These are phyloP conservation scores for Ceratobasidium sp. DNA, from an alignment of 1,284 basidiomycete species.

Conservation along the genomic window DNA sequence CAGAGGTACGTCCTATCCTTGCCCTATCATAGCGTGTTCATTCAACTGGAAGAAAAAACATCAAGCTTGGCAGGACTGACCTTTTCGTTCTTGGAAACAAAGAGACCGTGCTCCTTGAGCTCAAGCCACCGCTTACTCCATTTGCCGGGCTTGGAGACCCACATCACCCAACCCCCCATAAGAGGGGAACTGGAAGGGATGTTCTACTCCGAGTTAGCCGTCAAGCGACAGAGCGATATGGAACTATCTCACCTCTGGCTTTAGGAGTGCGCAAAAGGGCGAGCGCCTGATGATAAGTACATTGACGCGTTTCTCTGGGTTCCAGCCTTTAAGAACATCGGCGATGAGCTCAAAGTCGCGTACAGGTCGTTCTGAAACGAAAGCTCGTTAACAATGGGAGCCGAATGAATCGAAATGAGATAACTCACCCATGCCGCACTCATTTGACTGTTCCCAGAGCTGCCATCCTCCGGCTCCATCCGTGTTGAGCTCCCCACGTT, in stretches of 20 bases:
- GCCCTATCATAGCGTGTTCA: slow-evolving; percentile 57
- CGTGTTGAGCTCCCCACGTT: slow-evolving; percentile 56
- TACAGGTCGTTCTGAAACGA: slow-evolving; percentile 74
- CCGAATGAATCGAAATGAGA: slow-evolving; percentile 7
- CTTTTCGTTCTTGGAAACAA: slow-evolving; percentile 83
- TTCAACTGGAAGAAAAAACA: slow-evolving; percentile 3
- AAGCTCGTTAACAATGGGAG: slow-evolving; percentile 22
- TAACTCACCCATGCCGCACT: slow-evolving; percentile 79
- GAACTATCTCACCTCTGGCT: slow-evolving; percentile 46
- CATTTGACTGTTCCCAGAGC: slow-evolving; percentile 77
- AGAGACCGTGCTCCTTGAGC: slow-evolving; percentile 80
- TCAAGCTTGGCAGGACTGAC: slow-evolving; percentile 54
- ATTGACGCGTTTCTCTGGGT: slow-evolving; percentile 75
- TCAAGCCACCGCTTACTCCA: slow-evolving; percentile 89
- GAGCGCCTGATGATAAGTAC: slow-evolving; percentile 77
- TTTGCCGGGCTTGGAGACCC: slow-evolving; percentile 85
- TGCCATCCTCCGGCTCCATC: slow-evolving; percentile 65
- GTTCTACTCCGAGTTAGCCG: slow-evolving; percentile 54
- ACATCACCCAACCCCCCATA: slow-evolving; percentile 76
- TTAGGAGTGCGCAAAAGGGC: slow-evolving; percentile 57
- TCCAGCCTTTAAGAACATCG: slow-evolving; percentile 80
- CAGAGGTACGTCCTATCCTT: slow-evolving; percentile 82
- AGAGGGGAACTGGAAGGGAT: slow-evolving; percentile 74
- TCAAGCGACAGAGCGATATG: not conserved
- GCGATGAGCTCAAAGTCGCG: slow-evolving; percentile 77